These are phyloP conservation scores for Colletotrichum spinosum DNA, from an alignment of 2,329 filamentous ascomycete genomes.

Conservation along the genomic window DNA sequence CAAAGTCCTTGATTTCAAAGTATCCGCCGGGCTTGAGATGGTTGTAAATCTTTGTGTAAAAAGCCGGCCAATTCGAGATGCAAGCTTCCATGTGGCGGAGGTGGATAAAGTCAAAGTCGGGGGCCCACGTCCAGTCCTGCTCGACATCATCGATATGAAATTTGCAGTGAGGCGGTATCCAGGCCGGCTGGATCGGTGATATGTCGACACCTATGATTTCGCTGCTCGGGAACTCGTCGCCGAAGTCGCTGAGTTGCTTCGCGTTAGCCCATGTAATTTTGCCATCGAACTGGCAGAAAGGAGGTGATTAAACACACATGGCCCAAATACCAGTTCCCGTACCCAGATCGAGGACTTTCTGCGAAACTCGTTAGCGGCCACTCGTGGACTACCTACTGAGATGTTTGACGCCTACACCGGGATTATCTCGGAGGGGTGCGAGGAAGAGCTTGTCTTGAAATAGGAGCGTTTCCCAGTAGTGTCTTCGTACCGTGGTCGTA, in stretches of 20 bases:
- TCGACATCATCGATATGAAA: conserved; percentile 73
- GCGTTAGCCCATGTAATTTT: too few relatives aligned
- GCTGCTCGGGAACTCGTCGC: conserved; percentile 54
- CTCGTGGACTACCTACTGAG: too few relatives aligned
- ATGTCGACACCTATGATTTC: conserved; percentile 65
- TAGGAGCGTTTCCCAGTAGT: conserved; percentile 23
- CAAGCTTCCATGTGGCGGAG: conserved; percentile 64
- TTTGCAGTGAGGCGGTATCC: conserved; percentile 64
- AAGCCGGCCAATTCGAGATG: conserved; percentile 62
- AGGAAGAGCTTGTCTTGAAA: conserved; percentile 28
- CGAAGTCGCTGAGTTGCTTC: conserved; percentile 55
- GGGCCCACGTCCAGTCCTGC: conserved; percentile 57
- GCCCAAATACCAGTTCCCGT: conserved; percentile 28
- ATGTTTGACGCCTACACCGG: not conserved
- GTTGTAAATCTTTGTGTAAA: conserved; percentile 59
- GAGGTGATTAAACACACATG: not conserved
- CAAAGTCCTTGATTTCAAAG: conserved; percentile 48
- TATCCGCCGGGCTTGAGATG: conserved; percentile 62
- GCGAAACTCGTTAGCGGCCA: not conserved
- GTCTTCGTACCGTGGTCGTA: too few relatives aligned
- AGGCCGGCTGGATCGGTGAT: conserved; percentile 66
- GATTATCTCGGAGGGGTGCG: conserved; percentile 3
- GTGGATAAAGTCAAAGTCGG: conserved; percentile 69
- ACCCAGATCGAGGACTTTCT: conserved; percentile 21
- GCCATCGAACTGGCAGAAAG: not conserved